phyloP scores from a whole-genome alignment of 495 filamentous ascomycete genomes.

The Daldinia concentrica region DNA sequence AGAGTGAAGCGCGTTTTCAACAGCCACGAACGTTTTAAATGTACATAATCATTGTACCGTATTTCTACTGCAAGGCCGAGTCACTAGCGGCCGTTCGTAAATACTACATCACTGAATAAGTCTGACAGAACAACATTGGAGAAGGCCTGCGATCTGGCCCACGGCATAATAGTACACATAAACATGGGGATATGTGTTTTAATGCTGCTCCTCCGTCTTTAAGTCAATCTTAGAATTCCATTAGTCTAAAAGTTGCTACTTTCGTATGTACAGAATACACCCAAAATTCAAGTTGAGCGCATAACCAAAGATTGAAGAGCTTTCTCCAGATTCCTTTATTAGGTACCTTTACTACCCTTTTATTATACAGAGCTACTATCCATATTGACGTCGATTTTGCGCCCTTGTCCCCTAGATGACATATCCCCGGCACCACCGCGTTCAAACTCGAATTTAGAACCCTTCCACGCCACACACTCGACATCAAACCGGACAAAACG shows the following conservation, averaged over 20 bases:
- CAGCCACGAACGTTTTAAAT: background rate
- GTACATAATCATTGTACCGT: background rate
- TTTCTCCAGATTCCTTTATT: constrained; percentile 1
- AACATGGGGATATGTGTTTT: constrained; percentile 24
- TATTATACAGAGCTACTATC: background rate
- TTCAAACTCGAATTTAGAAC: background rate
- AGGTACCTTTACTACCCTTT: constrained; percentile 11
- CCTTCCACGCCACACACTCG: background rate
- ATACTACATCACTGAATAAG: background rate
- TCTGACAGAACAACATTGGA: constrained; percentile 21
- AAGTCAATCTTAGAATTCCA: constrained; percentile 7
- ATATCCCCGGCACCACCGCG: constrained; percentile 15
- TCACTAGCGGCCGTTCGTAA: constrained; percentile 19
- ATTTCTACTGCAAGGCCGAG: constrained; percentile 17
- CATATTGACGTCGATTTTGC: background rate
- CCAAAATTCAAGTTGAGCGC: constrained; percentile 11
- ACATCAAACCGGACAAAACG: constrained; percentile 14
- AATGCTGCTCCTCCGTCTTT: constrained; percentile 12
- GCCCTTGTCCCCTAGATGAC: constrained; percentile 16
- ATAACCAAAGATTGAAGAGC: constrained; percentile 17
- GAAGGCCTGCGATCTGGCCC: constrained; percentile 28
- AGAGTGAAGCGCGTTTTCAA: no score
- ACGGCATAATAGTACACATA: constrained; percentile 23
- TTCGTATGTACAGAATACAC: constrained; percentile 15
- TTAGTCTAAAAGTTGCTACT: constrained; percentile 6